Evolutionary conservation across 768 basidiomycete species (phyloP).

Genomic region (Termitomyces sp.): DNA sequence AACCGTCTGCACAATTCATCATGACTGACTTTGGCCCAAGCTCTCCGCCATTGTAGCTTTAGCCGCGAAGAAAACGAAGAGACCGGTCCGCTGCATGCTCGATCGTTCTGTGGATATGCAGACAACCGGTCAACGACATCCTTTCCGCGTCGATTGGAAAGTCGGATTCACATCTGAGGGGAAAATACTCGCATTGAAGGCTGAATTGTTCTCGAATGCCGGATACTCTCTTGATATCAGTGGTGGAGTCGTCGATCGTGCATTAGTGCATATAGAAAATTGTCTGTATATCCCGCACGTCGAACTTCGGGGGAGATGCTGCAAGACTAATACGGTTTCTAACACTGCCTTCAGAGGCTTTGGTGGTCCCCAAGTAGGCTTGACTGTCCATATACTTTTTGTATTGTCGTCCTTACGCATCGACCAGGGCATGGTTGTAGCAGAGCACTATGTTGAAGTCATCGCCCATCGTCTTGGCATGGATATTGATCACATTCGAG

Average conservation of each 20-base stretch:
- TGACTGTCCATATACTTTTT: background rate
- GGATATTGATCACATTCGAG: slow-evolving; percentile 14
- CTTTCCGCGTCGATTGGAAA: slow-evolving; percentile 14
- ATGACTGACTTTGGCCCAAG: background rate
- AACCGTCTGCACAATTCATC: background rate
- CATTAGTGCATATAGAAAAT: slow-evolving; percentile 12
- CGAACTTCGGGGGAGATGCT: slow-evolving; percentile 9
- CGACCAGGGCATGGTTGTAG: slow-evolving; percentile 10
- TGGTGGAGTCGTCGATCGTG: slow-evolving; percentile 15
- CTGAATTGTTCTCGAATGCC: slow-evolving; percentile 11
- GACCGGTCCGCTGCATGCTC: slow-evolving; percentile 15
- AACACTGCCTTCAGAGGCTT: slow-evolving; percentile 16
- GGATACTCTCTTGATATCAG: slow-evolving; percentile 15
- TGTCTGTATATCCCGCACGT: slow-evolving; percentile 15
- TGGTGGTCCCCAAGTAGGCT: slow-evolving; percentile 11
- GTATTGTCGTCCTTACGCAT: background rate
- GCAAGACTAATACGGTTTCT: slow-evolving; percentile 15
- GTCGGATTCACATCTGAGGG: slow-evolving; percentile 13
- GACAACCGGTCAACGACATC: slow-evolving; percentile 14
- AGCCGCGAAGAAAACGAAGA: slow-evolving; percentile 13
- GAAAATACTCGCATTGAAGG: slow-evolving; percentile 11
- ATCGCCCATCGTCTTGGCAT: slow-evolving; percentile 10
- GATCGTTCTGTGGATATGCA: slow-evolving; percentile 15
- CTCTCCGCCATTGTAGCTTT: slow-evolving; percentile 12
- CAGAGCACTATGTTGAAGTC: slow-evolving; percentile 13